These are phyloP conservation scores for Cercospora sojina DNA, from an alignment of 2,329 filamentous ascomycete genomes.

Conservation along the genomic window DNA sequence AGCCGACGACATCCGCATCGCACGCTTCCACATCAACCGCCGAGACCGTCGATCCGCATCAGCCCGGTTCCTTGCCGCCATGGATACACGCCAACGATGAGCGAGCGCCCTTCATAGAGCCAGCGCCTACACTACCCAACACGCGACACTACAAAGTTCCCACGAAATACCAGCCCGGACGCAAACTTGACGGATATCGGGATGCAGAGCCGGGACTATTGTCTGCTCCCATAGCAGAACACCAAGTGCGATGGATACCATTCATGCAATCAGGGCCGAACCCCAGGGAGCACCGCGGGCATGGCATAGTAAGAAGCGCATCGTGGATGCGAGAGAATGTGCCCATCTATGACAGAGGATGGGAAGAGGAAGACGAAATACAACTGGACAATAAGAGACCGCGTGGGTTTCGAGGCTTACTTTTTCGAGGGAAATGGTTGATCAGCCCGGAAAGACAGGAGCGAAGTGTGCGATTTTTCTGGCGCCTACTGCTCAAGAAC, in stretches of 20 bases:
- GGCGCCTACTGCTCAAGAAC: constrained; percentile 68
- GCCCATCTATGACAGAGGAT: constrained; percentile 49
- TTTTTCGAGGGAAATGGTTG: constrained; percentile 42
- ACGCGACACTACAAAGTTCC: constrained; percentile 33
- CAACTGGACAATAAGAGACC: constrained; percentile 32
- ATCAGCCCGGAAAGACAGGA: constrained; percentile 43
- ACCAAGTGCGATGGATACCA: constrained; percentile 38
- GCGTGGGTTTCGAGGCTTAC: constrained; percentile 45
- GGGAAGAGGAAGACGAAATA: constrained; percentile 56
- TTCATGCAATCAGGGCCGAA: constrained; percentile 42
- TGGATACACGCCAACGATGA: constrained; percentile 40
- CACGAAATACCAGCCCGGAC: constrained; percentile 36
- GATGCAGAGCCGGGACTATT: constrained; percentile 38
- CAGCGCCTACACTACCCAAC: constrained; percentile 28
- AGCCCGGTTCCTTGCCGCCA: constrained; percentile 36
- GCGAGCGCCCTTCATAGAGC: constrained; percentile 27
- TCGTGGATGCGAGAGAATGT: constrained; percentile 53
- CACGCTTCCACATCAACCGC: constrained; percentile 8
- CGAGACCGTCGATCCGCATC: constrained; percentile 30
- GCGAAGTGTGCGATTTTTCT: constrained; percentile 36
- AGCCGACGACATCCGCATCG: constrained; percentile 4
- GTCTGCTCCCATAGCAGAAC: constrained; percentile 36
- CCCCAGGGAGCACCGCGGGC: constrained; percentile 32
- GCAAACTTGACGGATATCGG: constrained; percentile 40
- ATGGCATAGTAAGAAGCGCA: constrained; percentile 41